These are phyloP conservation scores for Angomonas deanei DNA, from an alignment of 208 protist genomes.

Conservation along the genomic window DNA sequence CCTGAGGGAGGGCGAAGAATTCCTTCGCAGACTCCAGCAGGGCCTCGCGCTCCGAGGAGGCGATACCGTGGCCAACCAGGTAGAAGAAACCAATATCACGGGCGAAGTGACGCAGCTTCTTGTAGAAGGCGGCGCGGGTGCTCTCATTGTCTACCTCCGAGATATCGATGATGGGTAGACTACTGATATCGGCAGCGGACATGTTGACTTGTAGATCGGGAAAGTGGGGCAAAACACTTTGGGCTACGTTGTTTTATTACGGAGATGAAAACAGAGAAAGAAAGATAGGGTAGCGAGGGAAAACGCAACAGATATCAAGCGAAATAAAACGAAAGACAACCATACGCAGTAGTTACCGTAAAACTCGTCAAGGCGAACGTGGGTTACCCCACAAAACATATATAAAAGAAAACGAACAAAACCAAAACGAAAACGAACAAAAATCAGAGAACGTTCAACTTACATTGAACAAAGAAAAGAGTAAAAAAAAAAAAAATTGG, in stretches of 20 bases:
- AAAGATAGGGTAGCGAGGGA: slow-evolving; percentile 7
- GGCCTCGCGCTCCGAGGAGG: slow-evolving; percentile 3
- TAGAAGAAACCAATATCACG: slow-evolving; percentile 15
- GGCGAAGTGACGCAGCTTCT: slow-evolving; percentile 10
- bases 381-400: not conserved
- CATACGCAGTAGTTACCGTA: not conserved
- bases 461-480: not conserved
- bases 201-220: not conserved
- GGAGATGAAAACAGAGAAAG: slow-evolving; percentile 6
- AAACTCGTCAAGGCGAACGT: not conserved
- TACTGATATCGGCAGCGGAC: not conserved
- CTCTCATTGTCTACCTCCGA: slow-evolving; percentile 1
- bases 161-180: slow-evolving; percentile 9
- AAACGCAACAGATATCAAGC: not conserved
- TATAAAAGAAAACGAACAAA: not conserved
- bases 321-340: not conserved
- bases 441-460: not conserved
- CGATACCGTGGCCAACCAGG: slow-evolving; percentile 12
- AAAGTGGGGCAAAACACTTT: not conserved
- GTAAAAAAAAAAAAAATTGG: slow-evolving; percentile 7
- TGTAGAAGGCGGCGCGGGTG: slow-evolving; percentile 7
- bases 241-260: not conserved
- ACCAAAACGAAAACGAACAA: not conserved
- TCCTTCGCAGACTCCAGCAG: slow-evolving; percentile 6
- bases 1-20: slow-evolving; percentile 12